Evolutionary conservation across 1,139 yeast genomes (phyloP).

Genomic region (Suhomyces terraborum): DNA sequence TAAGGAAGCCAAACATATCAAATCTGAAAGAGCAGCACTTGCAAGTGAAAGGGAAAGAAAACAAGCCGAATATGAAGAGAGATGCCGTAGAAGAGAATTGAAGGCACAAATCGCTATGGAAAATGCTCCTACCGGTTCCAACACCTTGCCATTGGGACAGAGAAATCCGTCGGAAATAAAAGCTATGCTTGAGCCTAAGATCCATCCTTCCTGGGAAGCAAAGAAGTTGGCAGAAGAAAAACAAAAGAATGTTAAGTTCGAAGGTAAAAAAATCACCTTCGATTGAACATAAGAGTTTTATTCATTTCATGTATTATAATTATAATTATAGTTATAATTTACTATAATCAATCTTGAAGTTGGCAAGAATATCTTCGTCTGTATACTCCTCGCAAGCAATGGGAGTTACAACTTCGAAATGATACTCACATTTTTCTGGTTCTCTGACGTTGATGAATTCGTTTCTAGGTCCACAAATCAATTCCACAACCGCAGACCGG

Average conservation of each 20-base stretch:
- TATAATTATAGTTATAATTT: no score
- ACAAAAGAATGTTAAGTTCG: constrained; percentile 63
- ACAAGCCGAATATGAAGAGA: constrained; percentile 69
- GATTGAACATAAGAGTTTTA: constrained; percentile 34
- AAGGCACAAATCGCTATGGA: constrained; percentile 41
- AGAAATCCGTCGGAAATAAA: constrained; percentile 24
- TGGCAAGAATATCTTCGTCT: constrained; percentile 32
- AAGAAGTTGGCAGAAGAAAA: constrained; percentile 70
- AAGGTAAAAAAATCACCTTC: constrained; percentile 84
- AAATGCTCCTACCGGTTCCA: constrained; percentile 22
- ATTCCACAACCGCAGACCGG: constrained; percentile 65
- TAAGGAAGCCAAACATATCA: constrained; percentile 75
- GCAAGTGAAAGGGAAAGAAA: constrained; percentile 58
- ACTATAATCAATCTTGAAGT: constrained; percentile 33
- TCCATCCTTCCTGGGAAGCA: constrained; percentile 98
- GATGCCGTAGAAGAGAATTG: constrained; percentile 65
- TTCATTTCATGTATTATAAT: constrained; percentile 2
- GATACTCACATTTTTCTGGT: constrained; percentile 85
- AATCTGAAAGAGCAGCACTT: constrained; percentile 57
- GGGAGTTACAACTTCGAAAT: constrained; percentile 64
- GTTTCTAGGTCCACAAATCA: constrained; percentile 66
- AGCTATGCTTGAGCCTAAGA: constrained; percentile 16
- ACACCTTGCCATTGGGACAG: constrained; percentile 41
- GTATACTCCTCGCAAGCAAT: constrained; percentile 57
- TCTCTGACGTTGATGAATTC: constrained; percentile 70